Evolutionary conservation across 306 rosid species (phyloP), one percentile per base, ranked within the genome.

Genomic region (Abrus precatorius): DNA sequence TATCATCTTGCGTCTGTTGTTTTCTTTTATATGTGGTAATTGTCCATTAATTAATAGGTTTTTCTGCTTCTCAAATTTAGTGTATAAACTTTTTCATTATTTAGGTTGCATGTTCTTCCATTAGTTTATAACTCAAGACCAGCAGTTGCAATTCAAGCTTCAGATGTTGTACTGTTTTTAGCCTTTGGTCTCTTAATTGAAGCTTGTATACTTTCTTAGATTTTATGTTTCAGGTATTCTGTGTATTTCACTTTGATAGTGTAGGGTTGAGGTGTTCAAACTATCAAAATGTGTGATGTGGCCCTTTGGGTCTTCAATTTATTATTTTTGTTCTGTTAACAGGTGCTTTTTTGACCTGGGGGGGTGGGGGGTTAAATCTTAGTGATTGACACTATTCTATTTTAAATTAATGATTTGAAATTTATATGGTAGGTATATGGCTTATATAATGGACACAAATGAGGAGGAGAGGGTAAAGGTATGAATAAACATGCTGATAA

Each of bases 371-470:
- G 62, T 44, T 71, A 45, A 45, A 32, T 63, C 69, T 57, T 43
- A 6, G 32, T 55, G 8, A 62, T 36, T 63, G 78, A 72, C 55
- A 52, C 73, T 54, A 70, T 63, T 80, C 27, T 70, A 27, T 49
- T 63, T 75, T 43, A 61, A 40, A 63, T 81, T 74, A 54, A 72
- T 76, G 45, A 50, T 43, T 70, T 65, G 74, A 32, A 70, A 56
- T 80, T 67, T 68, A 62, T 86, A 61, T 84, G 77, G 27, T 76
- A 96, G 99, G 99, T 96, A 96, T 71, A 96, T 96, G 99, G 99
- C 99, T 1, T 96, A 90, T 85, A 93, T 96, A 72, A 96, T 96
- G 99, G 99, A 96, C 88, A 96, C 99, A 61, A 96, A 96, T 75
- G 98, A 96, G 75, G 98, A 96, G 82, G 99, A 96, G 88, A 92